Conservation (phyloP, 1,284 basidiomycete genomes). For the Sanguinoderma infundibulare region DNA sequence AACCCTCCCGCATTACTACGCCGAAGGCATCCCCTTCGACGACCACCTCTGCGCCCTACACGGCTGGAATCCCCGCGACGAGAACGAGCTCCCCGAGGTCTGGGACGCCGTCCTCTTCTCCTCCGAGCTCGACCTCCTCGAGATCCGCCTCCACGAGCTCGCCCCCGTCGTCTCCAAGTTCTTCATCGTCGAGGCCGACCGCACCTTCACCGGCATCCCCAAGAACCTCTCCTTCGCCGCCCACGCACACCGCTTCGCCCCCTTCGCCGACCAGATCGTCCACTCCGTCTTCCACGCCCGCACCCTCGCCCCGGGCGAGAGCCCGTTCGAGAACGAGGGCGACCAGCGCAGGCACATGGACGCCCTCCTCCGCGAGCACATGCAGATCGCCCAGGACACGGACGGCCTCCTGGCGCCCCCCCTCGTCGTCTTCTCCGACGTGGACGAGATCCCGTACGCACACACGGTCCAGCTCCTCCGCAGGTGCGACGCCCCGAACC, state of each 20-base stretch:
- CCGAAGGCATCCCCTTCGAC: constrained; percentile 54
- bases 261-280: constrained; percentile 58
- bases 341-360: constrained; percentile 48
- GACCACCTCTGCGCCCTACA: constrained; percentile 55
- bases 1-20: constrained; percentile 58
- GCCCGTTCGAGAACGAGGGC: constrained; percentile 44
- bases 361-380: constrained; percentile 42
- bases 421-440: constrained; percentile 69
- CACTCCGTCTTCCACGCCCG: constrained; percentile 44
- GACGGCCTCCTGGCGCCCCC: constrained; percentile 34
- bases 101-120: constrained; percentile 65
- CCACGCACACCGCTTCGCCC: constrained; percentile 51
- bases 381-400: constrained; percentile 33
- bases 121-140: constrained; percentile 71
- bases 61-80: constrained; percentile 50
- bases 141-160: constrained; percentile 71
- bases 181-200: constrained; percentile 68
- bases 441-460: constrained; percentile 69
- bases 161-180: constrained; percentile 64
- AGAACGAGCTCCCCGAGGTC: constrained; percentile 26
- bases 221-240: constrained; percentile 59
- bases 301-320: constrained; percentile 32
- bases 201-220: constrained; percentile 63
- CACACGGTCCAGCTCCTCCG: constrained; percentile 61
- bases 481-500: constrained; percentile 57